phyloP scores from a whole-genome alignment of 2,329 filamentous ascomycete species.

The Diaporthe sp. region DNA sequence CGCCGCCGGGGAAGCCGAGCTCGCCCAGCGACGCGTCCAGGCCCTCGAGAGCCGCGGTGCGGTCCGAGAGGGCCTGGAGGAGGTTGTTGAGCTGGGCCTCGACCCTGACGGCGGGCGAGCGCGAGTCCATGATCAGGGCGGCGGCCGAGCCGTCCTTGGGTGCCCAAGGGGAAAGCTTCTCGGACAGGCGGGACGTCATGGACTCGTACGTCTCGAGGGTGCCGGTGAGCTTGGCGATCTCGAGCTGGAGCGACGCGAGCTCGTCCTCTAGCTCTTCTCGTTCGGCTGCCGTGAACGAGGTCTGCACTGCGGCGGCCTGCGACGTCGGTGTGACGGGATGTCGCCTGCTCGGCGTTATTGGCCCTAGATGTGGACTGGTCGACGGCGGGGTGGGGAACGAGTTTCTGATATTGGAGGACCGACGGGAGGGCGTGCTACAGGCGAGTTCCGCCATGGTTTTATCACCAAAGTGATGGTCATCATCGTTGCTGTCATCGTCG shows the following conservation, averaged over 20 bases:
- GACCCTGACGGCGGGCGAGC: constrained; percentile 47
- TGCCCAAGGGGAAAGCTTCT: constrained; percentile 51
- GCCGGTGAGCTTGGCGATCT: constrained; percentile 60
- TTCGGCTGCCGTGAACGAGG: constrained; percentile 55
- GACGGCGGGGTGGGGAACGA: constrained; percentile 69
- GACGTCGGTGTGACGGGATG: constrained; percentile 45
- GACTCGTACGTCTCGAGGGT: constrained; percentile 62
- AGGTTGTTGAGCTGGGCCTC: constrained; percentile 59
- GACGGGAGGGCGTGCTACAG: constrained; percentile 63
- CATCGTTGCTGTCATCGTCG: constrained; percentile 53
- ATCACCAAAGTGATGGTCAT: constrained; percentile 60
- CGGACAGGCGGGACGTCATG: constrained; percentile 53
- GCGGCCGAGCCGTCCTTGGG: constrained; percentile 39
- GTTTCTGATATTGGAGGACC: constrained; percentile 47
- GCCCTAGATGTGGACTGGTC: constrained; percentile 60
- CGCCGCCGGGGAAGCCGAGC: constrained; percentile 64
- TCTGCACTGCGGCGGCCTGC: constrained; percentile 56
- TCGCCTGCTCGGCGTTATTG: constrained; percentile 54
- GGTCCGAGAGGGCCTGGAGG: constrained; percentile 61
- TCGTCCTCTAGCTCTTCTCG: constrained; percentile 59
- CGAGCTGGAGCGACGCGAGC: constrained; percentile 60
- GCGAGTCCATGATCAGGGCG: constrained; percentile 35
- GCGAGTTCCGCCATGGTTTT: constrained; percentile 62
- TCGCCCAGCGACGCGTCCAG: constrained; percentile 59
- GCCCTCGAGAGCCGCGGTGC: constrained; percentile 59